Base-by-base conservation (phyloP, 495 filamentous ascomycete genomes). In the Penicillium robsamsonii region DNA sequence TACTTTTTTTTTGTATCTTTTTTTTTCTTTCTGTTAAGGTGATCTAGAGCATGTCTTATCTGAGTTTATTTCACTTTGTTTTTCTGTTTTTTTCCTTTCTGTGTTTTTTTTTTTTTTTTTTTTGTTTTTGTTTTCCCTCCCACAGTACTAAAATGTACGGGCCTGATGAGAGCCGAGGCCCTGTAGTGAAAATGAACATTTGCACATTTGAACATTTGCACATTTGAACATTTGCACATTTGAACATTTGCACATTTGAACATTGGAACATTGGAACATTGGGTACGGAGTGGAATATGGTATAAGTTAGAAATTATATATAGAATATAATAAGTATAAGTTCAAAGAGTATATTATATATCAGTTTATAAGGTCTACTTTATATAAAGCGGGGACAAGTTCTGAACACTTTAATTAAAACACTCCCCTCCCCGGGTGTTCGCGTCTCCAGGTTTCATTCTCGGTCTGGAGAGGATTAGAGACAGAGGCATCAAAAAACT, bases 101-200 rank as follows among this genome's bases (percentile, higher is more conserved):
- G 3, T 4, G 4, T 17, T 18, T 17, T 17, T 43, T 11, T 43
- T 41, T 5, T 25, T 7, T 12, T 37, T 18, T 7, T 38, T 5
- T 38, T 5, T 3, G 10, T 17, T 24, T 5, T 50, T 40, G 5
- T 35, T 50, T 37, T n/a, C 33, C 12, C 33, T n/a, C 33, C 12
- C 33, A 15, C 20, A 22, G 46, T 20, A 35, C 47, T 50, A 25
- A 22, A 30, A 20, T 20, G 4, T 12, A n/a, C 13, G 13, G 44
- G 44, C 44, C 29, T 46, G 40, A 57, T 55, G 50, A 57, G 50
- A 52, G 48, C 50, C 37, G 50, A 42, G 50, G 38, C 29, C 50
- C 38, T 27, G 2, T 3, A 7, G 6, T 1, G 25, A 27, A 27
- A 27, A 27, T 27, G 25, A 27, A 27, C 25, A 5, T 27, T 27